Conservation (phyloP, 352 stramenopile genomes). For the Globisporangium viniferum region DNA sequence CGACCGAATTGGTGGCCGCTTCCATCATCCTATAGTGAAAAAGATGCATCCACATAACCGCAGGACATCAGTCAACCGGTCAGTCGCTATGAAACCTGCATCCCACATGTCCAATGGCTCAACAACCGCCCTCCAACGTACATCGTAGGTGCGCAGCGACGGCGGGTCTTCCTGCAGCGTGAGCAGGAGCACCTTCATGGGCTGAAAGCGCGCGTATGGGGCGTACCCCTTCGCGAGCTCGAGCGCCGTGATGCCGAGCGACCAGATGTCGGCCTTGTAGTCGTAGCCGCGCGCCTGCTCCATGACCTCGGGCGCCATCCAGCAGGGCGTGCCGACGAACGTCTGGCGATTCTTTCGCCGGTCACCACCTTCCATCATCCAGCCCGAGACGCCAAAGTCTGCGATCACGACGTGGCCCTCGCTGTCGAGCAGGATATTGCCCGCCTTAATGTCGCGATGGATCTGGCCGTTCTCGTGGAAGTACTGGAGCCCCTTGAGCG, state of each 20-base stretch:
- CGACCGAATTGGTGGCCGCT: constrained; percentile 78
- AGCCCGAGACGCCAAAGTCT: constrained; percentile 98
- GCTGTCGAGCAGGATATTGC: constrained; percentile 95
- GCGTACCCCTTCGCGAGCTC: constrained; percentile 98
- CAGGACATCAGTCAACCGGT: neutral
- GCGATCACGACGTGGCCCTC: constrained; percentile 95
- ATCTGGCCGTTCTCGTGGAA: constrained; percentile 99
- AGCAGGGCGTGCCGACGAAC: constrained; percentile 98
- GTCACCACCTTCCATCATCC: constrained; percentile 96
- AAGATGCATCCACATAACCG: neutral
- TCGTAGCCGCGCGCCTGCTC: constrained; percentile 89
- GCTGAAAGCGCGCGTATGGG: constrained; percentile 96
- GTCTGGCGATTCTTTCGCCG: constrained; percentile 94
- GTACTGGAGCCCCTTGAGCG: constrained; percentile 97
- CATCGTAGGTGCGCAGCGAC: constrained; percentile 87
- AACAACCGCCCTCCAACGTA: constrained; percentile 24
- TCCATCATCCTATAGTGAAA: constrained; percentile 64
- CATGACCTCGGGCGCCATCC: constrained; percentile 95
- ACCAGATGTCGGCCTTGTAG: constrained; percentile 99
- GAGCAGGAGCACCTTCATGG: constrained; percentile 98
- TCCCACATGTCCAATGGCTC: neutral
- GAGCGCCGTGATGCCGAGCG: constrained; percentile 97
- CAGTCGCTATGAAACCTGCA: neutral
- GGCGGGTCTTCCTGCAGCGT: constrained; percentile 97
- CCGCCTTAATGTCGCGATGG: constrained; percentile 98